Conservation (phyloP, 2,329 filamentous ascomycete species). For the Curvularia sp. region DNA sequence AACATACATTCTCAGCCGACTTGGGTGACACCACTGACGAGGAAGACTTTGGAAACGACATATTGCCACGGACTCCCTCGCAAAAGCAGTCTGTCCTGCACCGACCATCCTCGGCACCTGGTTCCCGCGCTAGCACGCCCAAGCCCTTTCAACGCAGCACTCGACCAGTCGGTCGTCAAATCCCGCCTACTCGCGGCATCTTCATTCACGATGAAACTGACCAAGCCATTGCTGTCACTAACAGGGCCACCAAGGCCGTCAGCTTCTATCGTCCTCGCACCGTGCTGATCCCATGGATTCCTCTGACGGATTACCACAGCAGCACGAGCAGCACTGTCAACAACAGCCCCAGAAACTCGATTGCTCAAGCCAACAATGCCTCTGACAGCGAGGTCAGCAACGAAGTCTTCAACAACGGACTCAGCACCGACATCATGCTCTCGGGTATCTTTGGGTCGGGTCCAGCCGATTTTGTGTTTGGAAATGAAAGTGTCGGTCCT, state of each 20-base stretch:
- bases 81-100: slow-evolving; percentile 55
- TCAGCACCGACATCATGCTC: slow-evolving; percentile 74
- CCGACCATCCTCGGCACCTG: slow-evolving; percentile 56
- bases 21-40: slow-evolving; percentile 66
- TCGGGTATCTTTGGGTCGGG: slow-evolving; percentile 66
- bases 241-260: slow-evolving; percentile 50
- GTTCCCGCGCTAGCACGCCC: slow-evolving; percentile 46
- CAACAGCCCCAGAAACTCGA: slow-evolving; percentile 49
- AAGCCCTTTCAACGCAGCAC: slow-evolving; percentile 49
- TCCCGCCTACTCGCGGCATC: slow-evolving; percentile 44
- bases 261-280: slow-evolving; percentile 52
- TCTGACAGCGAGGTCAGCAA: slow-evolving; percentile 52
- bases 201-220: slow-evolving; percentile 48
- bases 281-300: slow-evolving; percentile 36
- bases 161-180: slow-evolving; percentile 34
- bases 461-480: slow-evolving; percentile 55
- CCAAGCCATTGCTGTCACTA: slow-evolving; percentile 53
- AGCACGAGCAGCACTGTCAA: slow-evolving; percentile 51
- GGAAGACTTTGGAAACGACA: slow-evolving; percentile 53
- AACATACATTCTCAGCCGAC: slow-evolving; percentile 59
- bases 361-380: slow-evolving; percentile 45
- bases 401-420: slow-evolving; percentile 42
- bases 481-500: slow-evolving; percentile 72
- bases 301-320: slow-evolving; percentile 44
- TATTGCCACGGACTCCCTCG: slow-evolving; percentile 56